Conservation (phyloP, 129 eudicot genomes). For the Heracleum sosnowskyi region DNA sequence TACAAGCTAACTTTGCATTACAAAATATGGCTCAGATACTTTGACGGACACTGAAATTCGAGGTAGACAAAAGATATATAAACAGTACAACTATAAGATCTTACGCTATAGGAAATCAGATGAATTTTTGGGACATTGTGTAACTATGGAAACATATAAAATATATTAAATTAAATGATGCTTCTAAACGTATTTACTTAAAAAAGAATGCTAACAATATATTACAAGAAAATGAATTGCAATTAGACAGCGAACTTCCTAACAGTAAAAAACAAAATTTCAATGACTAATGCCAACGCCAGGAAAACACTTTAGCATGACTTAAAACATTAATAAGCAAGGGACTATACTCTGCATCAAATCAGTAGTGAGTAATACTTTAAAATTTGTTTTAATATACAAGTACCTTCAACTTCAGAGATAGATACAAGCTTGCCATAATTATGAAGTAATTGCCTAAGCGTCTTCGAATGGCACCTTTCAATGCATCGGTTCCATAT, state of each 20-base stretch:
- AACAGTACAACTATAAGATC: neutral
- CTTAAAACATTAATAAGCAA: neutral
- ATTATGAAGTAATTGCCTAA: conserved; percentile 64
- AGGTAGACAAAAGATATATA: neutral
- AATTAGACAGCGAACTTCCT: neutral
- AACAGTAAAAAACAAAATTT: neutral
- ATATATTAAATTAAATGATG: neutral
- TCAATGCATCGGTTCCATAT: conserved; percentile 84
- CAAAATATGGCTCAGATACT: neutral
- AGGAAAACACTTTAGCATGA: neutral
- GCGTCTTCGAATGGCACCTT: conserved; percentile 78
- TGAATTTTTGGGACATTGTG: neutral
- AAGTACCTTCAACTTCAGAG: conserved; percentile 71
- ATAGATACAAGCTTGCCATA: conserved; percentile 70
- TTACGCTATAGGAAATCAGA: neutral
- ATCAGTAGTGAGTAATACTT: neutral
- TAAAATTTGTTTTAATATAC: conserved; percentile 9
- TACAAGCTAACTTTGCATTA: neutral
- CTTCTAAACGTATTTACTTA: neutral
- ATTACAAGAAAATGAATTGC: neutral
- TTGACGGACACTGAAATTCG: neutral
- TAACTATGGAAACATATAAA: neutral
- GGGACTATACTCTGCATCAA: neutral
- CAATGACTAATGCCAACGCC: conserved; percentile 2
- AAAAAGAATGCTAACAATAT: neutral